These are phyloP conservation scores for Clonostachys rosea DNA, from an alignment of 2,329 filamentous ascomycete species.

Conservation along the genomic window DNA sequence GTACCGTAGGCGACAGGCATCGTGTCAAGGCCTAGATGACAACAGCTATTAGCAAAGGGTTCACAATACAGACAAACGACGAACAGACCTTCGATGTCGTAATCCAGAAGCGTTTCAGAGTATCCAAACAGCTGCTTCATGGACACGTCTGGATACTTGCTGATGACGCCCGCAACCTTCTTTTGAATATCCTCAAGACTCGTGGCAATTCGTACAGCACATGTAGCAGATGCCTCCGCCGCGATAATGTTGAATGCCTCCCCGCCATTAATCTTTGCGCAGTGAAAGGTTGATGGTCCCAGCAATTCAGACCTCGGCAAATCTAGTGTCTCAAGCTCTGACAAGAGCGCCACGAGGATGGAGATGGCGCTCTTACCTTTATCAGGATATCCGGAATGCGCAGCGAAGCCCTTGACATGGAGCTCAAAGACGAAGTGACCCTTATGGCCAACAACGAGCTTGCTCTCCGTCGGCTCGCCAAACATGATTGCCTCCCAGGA, in stretches of 20 bases:
- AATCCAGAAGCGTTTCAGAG: slow-evolving; percentile 27
- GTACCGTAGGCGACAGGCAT: slow-evolving; percentile 30
- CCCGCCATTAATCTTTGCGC: slow-evolving; percentile 29
- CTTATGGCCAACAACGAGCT: slow-evolving; percentile 15
- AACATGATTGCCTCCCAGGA: slow-evolving; percentile 15
- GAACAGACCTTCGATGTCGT: slow-evolving; percentile 26
- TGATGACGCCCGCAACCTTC: slow-evolving; percentile 21
- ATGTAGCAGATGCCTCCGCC: slow-evolving; percentile 27
- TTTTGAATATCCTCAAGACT: slow-evolving; percentile 24
- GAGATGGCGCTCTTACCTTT: slow-evolving; percentile 23
- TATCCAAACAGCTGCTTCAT: slow-evolving; percentile 28
- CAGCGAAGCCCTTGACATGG: slow-evolving; percentile 55
- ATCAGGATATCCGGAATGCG: slow-evolving; percentile 80
- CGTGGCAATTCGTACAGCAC: slow-evolving; percentile 27
- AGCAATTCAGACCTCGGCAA: slow-evolving; percentile 27
- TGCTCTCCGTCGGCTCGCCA: slow-evolving; percentile 16
- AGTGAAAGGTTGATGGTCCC: slow-evolving; percentile 30
- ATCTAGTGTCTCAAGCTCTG: slow-evolving; percentile 17
- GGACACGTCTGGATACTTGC: slow-evolving; percentile 21
- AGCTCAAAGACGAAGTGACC: slow-evolving; percentile 32
- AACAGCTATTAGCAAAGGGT: no score
- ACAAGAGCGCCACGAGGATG: slow-evolving; percentile 20
- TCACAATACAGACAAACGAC: no score
- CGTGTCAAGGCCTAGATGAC: slow-evolving; percentile 9
- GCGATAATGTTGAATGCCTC: slow-evolving; percentile 32